Conservation (phyloP, 306 rosid genomes). For the Glycine soja region DNA sequence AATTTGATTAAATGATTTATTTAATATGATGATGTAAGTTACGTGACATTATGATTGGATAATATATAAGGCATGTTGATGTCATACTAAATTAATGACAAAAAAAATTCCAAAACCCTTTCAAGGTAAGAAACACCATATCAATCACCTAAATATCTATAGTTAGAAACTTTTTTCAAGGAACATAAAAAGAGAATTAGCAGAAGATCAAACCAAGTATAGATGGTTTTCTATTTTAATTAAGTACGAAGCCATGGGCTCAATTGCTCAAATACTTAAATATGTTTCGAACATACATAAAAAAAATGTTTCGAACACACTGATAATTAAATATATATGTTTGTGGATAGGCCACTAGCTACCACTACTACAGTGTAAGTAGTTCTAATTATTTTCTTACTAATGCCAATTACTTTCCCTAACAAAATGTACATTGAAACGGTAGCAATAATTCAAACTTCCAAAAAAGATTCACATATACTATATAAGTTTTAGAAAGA, state of each 20-base stretch:
- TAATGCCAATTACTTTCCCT: not conserved
- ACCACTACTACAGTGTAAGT: too few relatives aligned
- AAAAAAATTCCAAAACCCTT: too few relatives aligned
- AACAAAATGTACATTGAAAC: not conserved
- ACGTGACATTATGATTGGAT: too few relatives aligned
- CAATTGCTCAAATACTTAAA: not conserved
- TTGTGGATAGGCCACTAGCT: not conserved
- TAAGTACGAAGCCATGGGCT: not conserved
- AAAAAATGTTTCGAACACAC: not conserved
- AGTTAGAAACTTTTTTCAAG: not conserved
- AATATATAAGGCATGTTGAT: too few relatives aligned
- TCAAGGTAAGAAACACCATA: too few relatives aligned
- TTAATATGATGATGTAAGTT: too few relatives aligned
- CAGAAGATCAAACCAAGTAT: not conserved
- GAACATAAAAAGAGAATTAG: not conserved
- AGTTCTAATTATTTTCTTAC: not conserved
- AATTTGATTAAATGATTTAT: too few relatives aligned
- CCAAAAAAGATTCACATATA: not conserved
- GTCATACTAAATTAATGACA: too few relatives aligned
- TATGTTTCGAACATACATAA: too few relatives aligned
- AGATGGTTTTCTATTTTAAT: constrained; percentile 22
- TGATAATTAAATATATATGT: not conserved
- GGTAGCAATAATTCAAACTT: constrained; percentile 17
- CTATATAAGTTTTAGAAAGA: not conserved
- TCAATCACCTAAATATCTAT: not conserved